Conservation (phyloP, 2,329 filamentous ascomycete species). For the Juglanconis oblonga region DNA sequence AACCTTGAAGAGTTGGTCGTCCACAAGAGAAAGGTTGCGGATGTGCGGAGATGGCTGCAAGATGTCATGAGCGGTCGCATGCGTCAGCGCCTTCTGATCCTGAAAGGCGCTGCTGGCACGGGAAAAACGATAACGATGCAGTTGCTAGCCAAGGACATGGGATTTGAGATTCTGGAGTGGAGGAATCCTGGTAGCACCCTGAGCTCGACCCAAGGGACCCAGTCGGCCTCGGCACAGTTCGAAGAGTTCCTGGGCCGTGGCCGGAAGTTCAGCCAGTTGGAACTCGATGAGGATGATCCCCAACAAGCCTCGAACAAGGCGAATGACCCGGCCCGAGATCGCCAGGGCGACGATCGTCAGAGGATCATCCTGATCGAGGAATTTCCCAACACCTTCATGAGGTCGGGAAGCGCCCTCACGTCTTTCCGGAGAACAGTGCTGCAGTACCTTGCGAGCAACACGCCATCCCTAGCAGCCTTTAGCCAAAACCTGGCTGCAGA, state of each 20-base stretch:
- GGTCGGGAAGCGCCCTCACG: conserved; percentile 60
- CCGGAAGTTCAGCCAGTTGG: conserved; percentile 72
- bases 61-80: conserved; percentile 64
- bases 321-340: conserved; percentile 8
- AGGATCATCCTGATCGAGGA: conserved; percentile 76
- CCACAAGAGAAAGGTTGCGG: conserved; percentile 88
- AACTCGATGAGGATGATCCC: conserved; percentile 35
- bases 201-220: conserved; percentile 57
- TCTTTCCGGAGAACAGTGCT: conserved; percentile 74
- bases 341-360: conserved; percentile 25
- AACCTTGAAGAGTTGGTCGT: conserved; percentile 84
- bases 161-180: conserved; percentile 82
- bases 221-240: conserved; percentile 76
- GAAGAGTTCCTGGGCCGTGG: conserved; percentile 86
- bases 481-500: conserved; percentile 39
- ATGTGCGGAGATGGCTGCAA: conserved; percentile 81
- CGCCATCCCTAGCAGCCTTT: conserved; percentile 51
- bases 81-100: conserved; percentile 71
- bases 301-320: conserved; percentile 24
- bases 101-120: conserved; percentile 87
- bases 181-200: conserved; percentile 70
- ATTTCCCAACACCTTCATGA: conserved; percentile 73
- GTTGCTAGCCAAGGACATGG: conserved; percentile 74
- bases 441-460: conserved; percentile 69
- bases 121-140: conserved; percentile 88